Evolutionary conservation across 2,329 filamentous ascomycete species (phyloP).

Genomic region (Penicillium occitanis): DNA sequence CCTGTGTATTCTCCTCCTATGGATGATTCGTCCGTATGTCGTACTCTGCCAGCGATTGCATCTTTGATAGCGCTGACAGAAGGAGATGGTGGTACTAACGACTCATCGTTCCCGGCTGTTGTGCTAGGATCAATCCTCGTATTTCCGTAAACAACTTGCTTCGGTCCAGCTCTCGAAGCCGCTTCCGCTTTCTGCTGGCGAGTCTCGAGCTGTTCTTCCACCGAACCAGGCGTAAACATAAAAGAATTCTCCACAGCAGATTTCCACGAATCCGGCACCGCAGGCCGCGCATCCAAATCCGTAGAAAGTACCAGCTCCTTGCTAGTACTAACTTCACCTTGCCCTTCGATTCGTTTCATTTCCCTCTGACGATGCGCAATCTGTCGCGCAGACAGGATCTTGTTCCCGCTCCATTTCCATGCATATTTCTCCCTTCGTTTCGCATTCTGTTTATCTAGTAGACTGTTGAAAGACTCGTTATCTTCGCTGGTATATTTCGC

Average conservation of each 20-base stretch:
- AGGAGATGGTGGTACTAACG: constrained; percentile 68
- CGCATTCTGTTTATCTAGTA: constrained; percentile 86
- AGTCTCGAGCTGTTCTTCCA: constrained; percentile 59
- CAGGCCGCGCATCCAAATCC: constrained; percentile 67
- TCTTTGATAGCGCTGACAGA: constrained; percentile 81
- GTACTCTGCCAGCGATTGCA: constrained; percentile 73
- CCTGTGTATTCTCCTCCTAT: constrained; percentile 59
- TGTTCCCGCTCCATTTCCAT: constrained; percentile 88
- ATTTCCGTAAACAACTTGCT: constrained; percentile 75
- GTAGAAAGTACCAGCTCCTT: constrained; percentile 63
- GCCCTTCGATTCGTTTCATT: constrained; percentile 69
- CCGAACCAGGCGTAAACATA: constrained; percentile 67
- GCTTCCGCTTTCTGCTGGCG: constrained; percentile 67
- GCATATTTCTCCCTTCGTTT: constrained; percentile 80
- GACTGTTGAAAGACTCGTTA: constrained; percentile 92
- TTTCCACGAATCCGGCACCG: constrained; percentile 75
- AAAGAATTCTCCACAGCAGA: constrained; percentile 73
- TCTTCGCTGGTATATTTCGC: constrained; percentile 95
- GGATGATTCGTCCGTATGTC: constrained; percentile 54
- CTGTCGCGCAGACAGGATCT: constrained; percentile 65
- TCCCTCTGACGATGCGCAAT: constrained; percentile 55
- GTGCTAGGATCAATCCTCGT: constrained; percentile 62
- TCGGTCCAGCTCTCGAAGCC: constrained; percentile 71
- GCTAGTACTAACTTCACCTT: constrained; percentile 51
- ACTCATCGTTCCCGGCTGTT: constrained; percentile 48